Evolutionary conservation across 225 moss, liverwort and hornwort genomes (phyloP), one percentile per base, ranked within the genome.

Genomic region (Antitrichia curtipendula): DNA sequence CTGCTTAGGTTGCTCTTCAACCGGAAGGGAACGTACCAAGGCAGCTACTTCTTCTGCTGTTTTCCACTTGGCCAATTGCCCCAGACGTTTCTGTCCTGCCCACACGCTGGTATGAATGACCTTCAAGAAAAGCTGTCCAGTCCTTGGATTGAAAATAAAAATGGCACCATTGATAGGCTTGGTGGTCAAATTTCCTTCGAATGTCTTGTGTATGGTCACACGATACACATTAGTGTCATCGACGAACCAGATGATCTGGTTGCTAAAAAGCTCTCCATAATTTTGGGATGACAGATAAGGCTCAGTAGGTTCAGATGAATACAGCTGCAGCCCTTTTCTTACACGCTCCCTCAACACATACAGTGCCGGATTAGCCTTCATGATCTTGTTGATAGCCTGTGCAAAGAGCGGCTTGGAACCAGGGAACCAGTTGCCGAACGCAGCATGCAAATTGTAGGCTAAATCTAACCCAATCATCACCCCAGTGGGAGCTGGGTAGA

Each of bases 141-240:
- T 99, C 82, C 99, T 95, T 29, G 99, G 99, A 47, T 99, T 99
- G 90, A 99, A 99, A 53, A 99, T 99, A 76, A 99, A 99, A 81
- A 99, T 99, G 81, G 99, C 99, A 79, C 99, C 99, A 81, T 99
- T 99, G 57, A 99, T 99, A n/a, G 99, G 99, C 84, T 99, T 99
- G 7, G 99, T 99, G 34, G 99, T 99, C 71, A 99, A 89, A 95
- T 99, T 99, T 82, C 99, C 99, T 92, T 99, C 99, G 64, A 99
- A 99, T 31, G 99, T 99, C 91, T 99, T 99, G 92, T 99, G 99
- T 45, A 99, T 99, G 57, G 99, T 99, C 82, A 99, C 99, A 84
- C 99, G 98, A 79, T 99, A 99, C 89, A 99, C 98, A 86, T 99
- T 99, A 10, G 98, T 99, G 84, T 99, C 98, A 87, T 99, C 99